Base-by-base conservation (phyloP, 1,284 basidiomycete genomes). In the Moniliella sp. region DNA sequence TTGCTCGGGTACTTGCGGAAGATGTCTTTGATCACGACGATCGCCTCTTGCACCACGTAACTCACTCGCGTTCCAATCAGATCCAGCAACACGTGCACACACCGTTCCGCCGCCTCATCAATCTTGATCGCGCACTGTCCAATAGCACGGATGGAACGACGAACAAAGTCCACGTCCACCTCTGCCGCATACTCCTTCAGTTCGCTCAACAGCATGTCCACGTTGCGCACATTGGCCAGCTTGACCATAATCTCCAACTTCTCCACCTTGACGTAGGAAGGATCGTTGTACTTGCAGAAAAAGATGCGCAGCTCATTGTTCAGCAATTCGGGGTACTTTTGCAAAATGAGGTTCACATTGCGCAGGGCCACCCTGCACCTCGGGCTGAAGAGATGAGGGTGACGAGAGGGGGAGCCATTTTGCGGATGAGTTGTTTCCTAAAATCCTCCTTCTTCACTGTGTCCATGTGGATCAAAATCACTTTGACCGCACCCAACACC, bases 251-350 rank as follows among this genome's bases (percentile, higher is more conserved):
- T 93, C 50, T 93, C 91, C 40, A 97, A 66, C 62, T 97, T 97
- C 62, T 91, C 88, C 31, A 94, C 72, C 65, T 97, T 97, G 62
- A 94, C 84, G 57, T 97, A 99, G 18, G 86, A 67, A 2, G 91
- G 88, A 57, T 97, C 91, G 61, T 94, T 97, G 67, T 99, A 97
- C 63, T 97, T 97, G 75, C 91, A 97, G 68, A 97, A 97, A 63
- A 97, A 97, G 15, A 97, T 86, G 36, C 84, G 75, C 75, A 97
- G 83, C 64, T 97, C 88, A 62, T 80, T 86, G 16, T 76, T 73
- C 4, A 97, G 70, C 34, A 93, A 69, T 37, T 86, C 78, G 1
- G 81, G 68, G 3, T 82, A 74, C 48, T 86, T 83, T 63, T 97
- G 91, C 13, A 94, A 72, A 30, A 97, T 72, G 30, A 97, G 72